phyloP scores from a whole-genome alignment of 106 monocot species.

The Apostasia shenzhenica region DNA sequence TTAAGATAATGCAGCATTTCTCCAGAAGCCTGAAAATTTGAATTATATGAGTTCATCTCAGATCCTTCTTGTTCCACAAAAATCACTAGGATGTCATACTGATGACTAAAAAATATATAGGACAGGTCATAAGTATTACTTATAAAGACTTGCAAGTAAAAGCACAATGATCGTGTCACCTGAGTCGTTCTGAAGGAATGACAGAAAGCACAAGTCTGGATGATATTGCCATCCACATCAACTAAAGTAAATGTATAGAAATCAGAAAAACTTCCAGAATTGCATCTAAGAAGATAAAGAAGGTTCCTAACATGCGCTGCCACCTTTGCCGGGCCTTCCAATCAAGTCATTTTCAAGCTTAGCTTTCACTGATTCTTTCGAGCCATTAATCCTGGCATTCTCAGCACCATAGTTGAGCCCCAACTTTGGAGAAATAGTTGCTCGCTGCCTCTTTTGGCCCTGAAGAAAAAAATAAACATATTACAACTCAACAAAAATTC shows the following conservation, averaged over 20 bases:
- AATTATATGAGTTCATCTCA: background rate
- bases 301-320: background rate
- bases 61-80: background rate
- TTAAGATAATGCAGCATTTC: slow-evolving; percentile 18
- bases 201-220: slow-evolving; percentile 15
- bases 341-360: slow-evolving; percentile 6
- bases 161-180: background rate
- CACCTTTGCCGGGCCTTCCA: background rate
- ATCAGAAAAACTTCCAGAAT: slow-evolving; percentile 2
- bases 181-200: slow-evolving; percentile 19
- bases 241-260: background rate
- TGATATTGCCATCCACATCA: slow-evolving; percentile 1
- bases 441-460: background rate
- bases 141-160: background rate
- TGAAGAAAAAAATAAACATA: background rate
- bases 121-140: background rate
- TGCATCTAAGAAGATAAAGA: background rate
- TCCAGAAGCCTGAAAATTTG: slow-evolving; percentile 18
- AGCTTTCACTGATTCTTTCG: slow-evolving; percentile 3
- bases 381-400: background rate
- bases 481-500: no score
- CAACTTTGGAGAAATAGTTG: background rate
- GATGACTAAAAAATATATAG: slow-evolving; percentile 1
- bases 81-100: background rate
- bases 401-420: background rate